phyloP scores from a whole-genome alignment of 805 yeast genomes.

The Torulaspora quercuum region DNA sequence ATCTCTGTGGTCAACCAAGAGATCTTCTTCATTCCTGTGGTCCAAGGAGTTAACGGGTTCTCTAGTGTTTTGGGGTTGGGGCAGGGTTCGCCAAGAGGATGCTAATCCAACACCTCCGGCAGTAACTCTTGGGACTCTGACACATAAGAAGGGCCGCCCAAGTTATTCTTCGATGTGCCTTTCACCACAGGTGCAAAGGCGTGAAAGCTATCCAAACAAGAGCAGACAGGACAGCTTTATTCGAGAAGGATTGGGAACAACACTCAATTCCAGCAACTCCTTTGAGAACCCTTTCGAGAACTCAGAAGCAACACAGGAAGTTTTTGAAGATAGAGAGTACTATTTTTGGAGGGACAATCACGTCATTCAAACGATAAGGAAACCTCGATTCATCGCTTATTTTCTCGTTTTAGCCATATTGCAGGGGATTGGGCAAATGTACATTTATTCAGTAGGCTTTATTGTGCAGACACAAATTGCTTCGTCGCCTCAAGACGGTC shows the following conservation, averaged over 20 bases:
- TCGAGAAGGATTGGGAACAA: constrained; percentile 8
- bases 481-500: constrained; percentile 24
- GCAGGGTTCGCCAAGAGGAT: constrained; percentile 16
- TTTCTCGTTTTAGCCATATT: constrained; percentile 53
- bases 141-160: constrained; percentile 3
- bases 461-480: constrained; percentile 51
- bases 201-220: constrained; percentile 9
- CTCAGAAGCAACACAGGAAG: constrained; percentile 1
- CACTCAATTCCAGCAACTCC: background rate
- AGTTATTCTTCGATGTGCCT: constrained; percentile 11
- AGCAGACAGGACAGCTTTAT: constrained; percentile 11
- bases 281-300: background rate
- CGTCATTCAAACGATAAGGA: constrained; percentile 25
- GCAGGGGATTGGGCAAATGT: constrained; percentile 67
- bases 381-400: constrained; percentile 47
- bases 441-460: constrained; percentile 71
- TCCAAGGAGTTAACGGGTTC: constrained; percentile 28
- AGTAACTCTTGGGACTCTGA: too few relatives aligned
- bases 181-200: constrained; percentile 8
- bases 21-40: constrained; percentile 26
- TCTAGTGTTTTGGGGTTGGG: constrained; percentile 31
- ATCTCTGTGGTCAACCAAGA: constrained; percentile 14
- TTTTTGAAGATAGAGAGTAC: background rate
- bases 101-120: background rate
- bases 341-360: constrained; percentile 17